Conservation (phyloP, 208 protist genomes). For the Crithidia expoeki region DNA sequence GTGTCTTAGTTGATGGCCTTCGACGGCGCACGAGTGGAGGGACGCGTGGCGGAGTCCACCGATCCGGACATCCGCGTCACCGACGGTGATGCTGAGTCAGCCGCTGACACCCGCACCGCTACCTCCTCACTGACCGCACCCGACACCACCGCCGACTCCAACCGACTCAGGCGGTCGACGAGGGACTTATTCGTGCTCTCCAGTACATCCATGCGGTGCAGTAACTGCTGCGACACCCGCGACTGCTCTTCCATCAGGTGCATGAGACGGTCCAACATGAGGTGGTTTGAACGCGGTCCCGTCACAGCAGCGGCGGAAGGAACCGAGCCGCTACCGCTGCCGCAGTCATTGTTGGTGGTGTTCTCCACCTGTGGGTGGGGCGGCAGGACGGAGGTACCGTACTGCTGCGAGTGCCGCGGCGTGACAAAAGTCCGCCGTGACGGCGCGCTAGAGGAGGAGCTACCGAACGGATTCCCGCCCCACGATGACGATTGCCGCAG, state of each 20-base stretch:
- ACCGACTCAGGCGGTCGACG: conserved; percentile 13
- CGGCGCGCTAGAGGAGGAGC: neutral
- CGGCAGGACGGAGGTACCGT: neutral
- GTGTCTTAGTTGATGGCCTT: conserved; percentile 24
- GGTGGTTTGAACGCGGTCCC: neutral
- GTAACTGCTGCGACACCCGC: conserved; percentile 20
- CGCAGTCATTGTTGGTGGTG: neutral
- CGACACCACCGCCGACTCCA: conserved; percentile 10
- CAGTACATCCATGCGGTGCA: conserved; percentile 24
- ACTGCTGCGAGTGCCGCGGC: conserved; percentile 19
- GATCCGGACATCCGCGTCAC: conserved; percentile 28
- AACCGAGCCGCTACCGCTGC: neutral
- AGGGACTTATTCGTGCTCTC: conserved; percentile 25
- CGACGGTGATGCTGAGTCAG: conserved; percentile 25
- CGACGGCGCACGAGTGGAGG: conserved; percentile 33
- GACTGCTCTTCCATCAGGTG: conserved; percentile 33
- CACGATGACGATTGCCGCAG: neutral
- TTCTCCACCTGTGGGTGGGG: neutral
- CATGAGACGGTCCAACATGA: conserved; percentile 21
- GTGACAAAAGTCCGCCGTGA: conserved; percentile 3
- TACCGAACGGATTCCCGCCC: neutral
- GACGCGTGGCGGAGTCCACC: conserved; percentile 11
- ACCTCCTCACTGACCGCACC: neutral
- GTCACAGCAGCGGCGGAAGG: neutral
- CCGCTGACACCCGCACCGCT: conserved; percentile 17